Evolutionary conservation across 1,284 basidiomycete genomes (phyloP), one percentile per base, ranked within the genome.

Genomic region (Trichosporon inkin): DNA sequence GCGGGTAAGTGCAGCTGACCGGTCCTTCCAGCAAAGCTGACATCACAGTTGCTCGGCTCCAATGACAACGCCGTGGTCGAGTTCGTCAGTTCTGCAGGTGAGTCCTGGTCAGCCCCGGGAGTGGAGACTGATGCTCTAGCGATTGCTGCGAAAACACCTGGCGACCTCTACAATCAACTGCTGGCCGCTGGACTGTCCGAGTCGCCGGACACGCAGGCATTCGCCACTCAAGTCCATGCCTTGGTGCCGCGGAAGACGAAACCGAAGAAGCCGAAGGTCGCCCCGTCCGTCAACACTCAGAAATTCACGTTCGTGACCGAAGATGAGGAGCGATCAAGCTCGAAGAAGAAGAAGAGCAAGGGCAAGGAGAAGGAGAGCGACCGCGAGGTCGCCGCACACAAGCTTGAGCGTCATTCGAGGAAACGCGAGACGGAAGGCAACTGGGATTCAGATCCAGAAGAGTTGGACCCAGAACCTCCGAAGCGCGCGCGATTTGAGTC

Each of bases 11-110:
- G 40, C 16, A 24, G 1, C 38, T 20, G 3, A 14, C 14, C 32
- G 2, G 35, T 3, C 11, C 22, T 28, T 14, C n/a, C 10, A 19
- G 22, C 7, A 54, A 52, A 41, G 53, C 65, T 65, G 39, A 67
- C 61, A 19, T 10, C 28, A 35, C 68, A 91, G 88, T 82, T 92
- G 64, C 87, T 93, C 68, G 89, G 88, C 60, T 84, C 90, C 47
- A 86, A 90, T 17, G 88, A 93, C 78, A 82, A 83, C 63, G 90
- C 85, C 64, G 89, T 88, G 62, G 85, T 91, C 67, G 88, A 91
- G 80, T 94, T 87, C 78, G 87, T 94, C 34, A 81, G 90, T 76
- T 89, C 90, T 51, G 85, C 88, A 76, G 90, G 90, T 88, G 63
- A 56, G 85, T 57, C n/a, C 7, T 11, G 24, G 8, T n/a, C 3